A percentile compares a stretch with the other conserved stretches of the same genome.
These are phyloP conservation scores for Xylariaceae sp. DNA, from an alignment of 2,329 filamentous ascomycete genomes.

Conservation along the genomic window DNA sequence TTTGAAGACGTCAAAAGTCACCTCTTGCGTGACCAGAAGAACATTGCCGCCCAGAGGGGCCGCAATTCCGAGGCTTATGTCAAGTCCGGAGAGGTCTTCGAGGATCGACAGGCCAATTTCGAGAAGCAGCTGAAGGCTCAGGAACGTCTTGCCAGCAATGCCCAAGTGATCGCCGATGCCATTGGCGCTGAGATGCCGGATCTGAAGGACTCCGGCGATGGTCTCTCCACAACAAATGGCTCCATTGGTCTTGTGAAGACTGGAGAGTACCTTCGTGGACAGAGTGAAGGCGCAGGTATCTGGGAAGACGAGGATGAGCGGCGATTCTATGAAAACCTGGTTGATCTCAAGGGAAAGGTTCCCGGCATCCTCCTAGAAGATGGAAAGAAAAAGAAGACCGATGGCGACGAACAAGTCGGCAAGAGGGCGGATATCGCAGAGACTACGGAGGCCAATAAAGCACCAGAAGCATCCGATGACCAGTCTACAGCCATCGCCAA, in stretches of 20 bases:
- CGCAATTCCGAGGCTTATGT: conserved; percentile 98
- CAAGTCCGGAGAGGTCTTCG: conserved; percentile 96
- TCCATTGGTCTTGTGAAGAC: conserved; percentile 91
- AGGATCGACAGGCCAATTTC: conserved; percentile 91
- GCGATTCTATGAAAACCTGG: conserved; percentile 94
- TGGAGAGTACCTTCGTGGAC: conserved; percentile 83
- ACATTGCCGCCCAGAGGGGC: conserved; percentile 75
- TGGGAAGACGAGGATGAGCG: conserved; percentile 99
- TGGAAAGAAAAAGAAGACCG: conserved; percentile 84
- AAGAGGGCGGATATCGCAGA: conserved; percentile 60
- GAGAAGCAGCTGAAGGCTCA: conserved; percentile 90
- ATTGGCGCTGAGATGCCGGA: conserved; percentile 91
- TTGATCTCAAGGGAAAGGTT: conserved; percentile 92
- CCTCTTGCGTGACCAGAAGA: conserved; percentile 84
- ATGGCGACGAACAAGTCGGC: conserved; percentile 72
- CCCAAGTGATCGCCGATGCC: conserved; percentile 82
- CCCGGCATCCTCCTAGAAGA: conserved; percentile 91
- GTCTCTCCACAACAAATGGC: conserved; percentile 57
- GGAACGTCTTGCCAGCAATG: conserved; percentile 82
- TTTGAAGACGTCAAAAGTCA: conserved; percentile 90
- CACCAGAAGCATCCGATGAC: conserved; percentile 56
- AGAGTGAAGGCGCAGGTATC: conserved; percentile 85
- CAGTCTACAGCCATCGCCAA: conserved; percentile 92
- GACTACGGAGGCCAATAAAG: conserved; percentile 41
- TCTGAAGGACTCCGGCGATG: conserved; percentile 72